Conservation (phyloP, 2,329 filamentous ascomycete genomes). For the Purpureocillium takamizusanense region DNA sequence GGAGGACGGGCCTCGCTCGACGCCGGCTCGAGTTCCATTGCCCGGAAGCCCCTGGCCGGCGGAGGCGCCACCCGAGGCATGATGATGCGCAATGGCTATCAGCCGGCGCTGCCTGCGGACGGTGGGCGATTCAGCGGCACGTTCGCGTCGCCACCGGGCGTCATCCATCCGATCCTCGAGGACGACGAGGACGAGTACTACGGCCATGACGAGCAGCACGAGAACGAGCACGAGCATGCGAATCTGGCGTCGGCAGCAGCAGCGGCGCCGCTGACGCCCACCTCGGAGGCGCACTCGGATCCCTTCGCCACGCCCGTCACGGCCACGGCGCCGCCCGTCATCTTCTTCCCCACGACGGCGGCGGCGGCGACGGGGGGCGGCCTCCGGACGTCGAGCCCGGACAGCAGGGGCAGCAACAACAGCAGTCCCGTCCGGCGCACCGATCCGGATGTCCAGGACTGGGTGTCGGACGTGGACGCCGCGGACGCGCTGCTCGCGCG, state of each 20-base stretch:
- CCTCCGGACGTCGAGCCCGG: constrained; percentile 30
- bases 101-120: constrained; percentile 13
- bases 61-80: no score
- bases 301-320: constrained; percentile 43
- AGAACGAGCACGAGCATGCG: background rate
- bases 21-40: constrained; percentile 15
- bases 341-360: constrained; percentile 20
- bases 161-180: constrained; percentile 51
- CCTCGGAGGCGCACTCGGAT: constrained; percentile 31
- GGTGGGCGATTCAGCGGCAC: constrained; percentile 14
- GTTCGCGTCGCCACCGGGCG: constrained; percentile 23
- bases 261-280: constrained; percentile 18
- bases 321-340: constrained; percentile 20
- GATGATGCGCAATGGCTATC: constrained; percentile 21
- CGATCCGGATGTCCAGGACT: constrained; percentile 48
- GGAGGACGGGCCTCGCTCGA: background rate
- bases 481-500: constrained; percentile 42
- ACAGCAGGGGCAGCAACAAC: no score
- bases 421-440: constrained; percentile 14
- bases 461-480: constrained; percentile 47
- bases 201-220: constrained; percentile 5
- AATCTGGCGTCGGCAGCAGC: background rate
- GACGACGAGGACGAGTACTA: constrained; percentile 43
- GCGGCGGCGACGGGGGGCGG: constrained; percentile 22
- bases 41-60: constrained; percentile 22